A percentile compares a stretch with the other conserved stretches of the same genome.
Conservation (phyloP, 2,329 filamentous ascomycete genomes). For the Akanthomyces muscarius region DNA sequence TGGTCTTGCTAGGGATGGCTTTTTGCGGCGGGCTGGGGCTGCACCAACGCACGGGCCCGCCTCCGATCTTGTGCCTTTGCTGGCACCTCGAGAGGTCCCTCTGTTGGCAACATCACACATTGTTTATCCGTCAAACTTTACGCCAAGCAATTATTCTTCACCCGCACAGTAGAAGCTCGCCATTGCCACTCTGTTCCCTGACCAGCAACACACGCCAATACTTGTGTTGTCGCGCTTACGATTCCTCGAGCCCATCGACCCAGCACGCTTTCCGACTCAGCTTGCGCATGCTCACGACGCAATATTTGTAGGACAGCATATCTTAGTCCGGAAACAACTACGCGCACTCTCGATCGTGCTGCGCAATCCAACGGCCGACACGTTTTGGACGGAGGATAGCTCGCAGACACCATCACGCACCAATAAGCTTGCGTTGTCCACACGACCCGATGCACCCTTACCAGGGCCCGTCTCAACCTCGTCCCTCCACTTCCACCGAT, state of each 20-base stretch:
- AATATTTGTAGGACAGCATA: slow-evolving; percentile 12
- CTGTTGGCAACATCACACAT: slow-evolving; percentile 2
- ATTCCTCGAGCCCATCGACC: not conserved
- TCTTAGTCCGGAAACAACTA: not conserved
- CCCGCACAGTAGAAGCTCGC: not conserved
- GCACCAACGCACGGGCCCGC: slow-evolving; percentile 2
- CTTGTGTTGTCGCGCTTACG: not conserved
- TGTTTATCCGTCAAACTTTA: slow-evolving; percentile 2
- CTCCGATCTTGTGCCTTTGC: slow-evolving; percentile 8
- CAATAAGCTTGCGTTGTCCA: not conserved
- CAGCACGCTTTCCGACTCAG: not conserved
- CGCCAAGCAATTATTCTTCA: not conserved
- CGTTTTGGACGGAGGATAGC: not conserved
- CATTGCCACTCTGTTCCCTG: not conserved
- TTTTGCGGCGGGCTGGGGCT: not conserved
- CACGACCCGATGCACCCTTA: slow-evolving; percentile 11
- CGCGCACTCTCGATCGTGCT: not conserved
- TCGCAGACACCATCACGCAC: not conserved
- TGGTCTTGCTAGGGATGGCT: not conserved
- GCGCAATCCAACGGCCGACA: not conserved
- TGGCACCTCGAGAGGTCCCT: not conserved
- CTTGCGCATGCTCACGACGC: not conserved
- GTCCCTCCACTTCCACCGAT: not conserved
- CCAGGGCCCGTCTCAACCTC: not conserved
- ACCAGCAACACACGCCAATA: not conserved